A percentile compares a stretch with the other conserved stretches of the same genome.
These are phyloP conservation scores for Thermochaetoides thermophila DNA, from an alignment of 495 filamentous ascomycete species.

Conservation along the genomic window DNA sequence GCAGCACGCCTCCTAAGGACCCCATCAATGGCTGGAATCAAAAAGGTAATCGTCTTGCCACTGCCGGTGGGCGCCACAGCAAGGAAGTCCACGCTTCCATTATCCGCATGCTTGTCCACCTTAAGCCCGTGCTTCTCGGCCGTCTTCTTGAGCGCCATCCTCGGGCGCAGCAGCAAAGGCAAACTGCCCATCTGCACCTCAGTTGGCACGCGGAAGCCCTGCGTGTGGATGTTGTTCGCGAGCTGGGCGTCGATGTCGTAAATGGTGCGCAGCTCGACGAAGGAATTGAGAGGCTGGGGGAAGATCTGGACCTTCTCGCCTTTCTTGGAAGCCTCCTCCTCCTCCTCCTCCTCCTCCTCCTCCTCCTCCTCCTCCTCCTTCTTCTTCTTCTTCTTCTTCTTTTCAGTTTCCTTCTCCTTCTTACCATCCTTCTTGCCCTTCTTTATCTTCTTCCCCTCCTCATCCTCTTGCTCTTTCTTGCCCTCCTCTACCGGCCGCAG, in stretches of 20 bases:
- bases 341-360: conserved; percentile 36
- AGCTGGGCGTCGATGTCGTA: conserved; percentile 60
- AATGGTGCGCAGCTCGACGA: conserved; percentile 49
- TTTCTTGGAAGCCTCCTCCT: conserved; percentile 29
- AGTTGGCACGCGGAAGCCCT: conserved; percentile 77
- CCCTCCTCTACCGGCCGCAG: conserved; percentile 12
- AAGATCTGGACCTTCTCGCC: conserved; percentile 43
- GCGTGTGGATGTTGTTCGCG: conserved; percentile 60
- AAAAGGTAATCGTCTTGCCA: conserved; percentile 89
- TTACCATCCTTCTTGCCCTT: conserved; percentile 28
- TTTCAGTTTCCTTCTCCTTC: conserved; percentile 20
- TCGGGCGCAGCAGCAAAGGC: conserved; percentile 53
- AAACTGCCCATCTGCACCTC: conserved; percentile 84
- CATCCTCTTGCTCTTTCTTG: conserved; percentile 19
- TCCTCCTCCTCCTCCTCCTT: conserved; percentile 37
- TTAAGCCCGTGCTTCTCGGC: no score
- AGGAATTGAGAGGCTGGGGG: conserved; percentile 64
- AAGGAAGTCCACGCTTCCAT: conserved; percentile 53
- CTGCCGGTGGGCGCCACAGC: conserved; percentile 89
- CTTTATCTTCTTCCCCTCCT: conserved; percentile 34
- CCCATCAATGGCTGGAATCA: conserved; percentile 71
- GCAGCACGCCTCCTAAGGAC: conserved; percentile 40
- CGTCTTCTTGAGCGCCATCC: conserved; percentile 22
- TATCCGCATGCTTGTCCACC: no score
- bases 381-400: conserved; percentile 28